Evolutionary conservation across 768 basidiomycete genomes (phyloP), one percentile per base, ranked within the genome.

Genomic region (Guyanaporus albipodus): DNA sequence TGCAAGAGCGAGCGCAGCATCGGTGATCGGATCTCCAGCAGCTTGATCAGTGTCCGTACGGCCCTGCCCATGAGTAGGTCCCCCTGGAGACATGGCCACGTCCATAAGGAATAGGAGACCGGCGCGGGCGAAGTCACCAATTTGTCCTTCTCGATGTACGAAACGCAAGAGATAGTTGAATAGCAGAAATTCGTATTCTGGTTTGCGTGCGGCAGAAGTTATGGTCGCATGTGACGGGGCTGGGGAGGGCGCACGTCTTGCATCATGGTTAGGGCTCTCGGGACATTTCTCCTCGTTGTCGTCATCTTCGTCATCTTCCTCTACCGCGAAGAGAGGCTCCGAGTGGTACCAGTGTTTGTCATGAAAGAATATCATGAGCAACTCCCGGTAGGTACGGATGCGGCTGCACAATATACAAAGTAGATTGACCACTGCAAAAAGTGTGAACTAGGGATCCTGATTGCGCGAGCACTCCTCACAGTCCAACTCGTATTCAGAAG

Each of bases 351-450:
- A 90, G 55, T 89, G 83, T 59, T 89, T 93, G 63, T 95, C 92
- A 58, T 94, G 91, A 64, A 98, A 95, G 73, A 97, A 97, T 53
- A 98, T 95, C 79, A 96, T 88, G 31, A 98, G 80, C 2, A 98
- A 73, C 57, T 93, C 90, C 31, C 90, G 82, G 61, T 86, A 83
- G 24, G 88, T 87, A 46, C 90, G 78, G 61, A 98, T 96, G 36
- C 92, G 80, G 58, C 88, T 92, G 74, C 93, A 95, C 27, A 97
- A 67, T 50, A 88, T 89, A 69, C 92, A 95, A 43, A 97, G 77
- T 23, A 96, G 72, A 62, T 93, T 89, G 51, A 96, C 92, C 67
- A 98, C 84, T 96, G 58, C 18, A 49, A 37, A 40, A 38, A 41
- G 17, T n/a, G 46, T 54, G 38, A 65, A 49, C 32, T 11, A 44